Evolutionary conservation across 2,329 filamentous ascomycete species (phyloP), one percentile per base, ranked within the genome.

Genomic region (Lasiodiplodia hormozganensis): DNA sequence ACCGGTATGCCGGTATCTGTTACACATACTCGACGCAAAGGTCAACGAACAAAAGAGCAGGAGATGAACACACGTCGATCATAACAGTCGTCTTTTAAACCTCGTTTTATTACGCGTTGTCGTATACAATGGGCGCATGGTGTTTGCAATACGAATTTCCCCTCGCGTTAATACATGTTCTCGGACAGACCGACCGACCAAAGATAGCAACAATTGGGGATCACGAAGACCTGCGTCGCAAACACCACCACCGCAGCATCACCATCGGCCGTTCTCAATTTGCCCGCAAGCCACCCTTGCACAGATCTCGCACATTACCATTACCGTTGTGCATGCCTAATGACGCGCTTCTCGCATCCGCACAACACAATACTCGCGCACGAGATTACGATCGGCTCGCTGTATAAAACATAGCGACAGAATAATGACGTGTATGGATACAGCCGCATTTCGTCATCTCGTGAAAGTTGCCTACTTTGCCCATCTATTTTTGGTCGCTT

Each of bases 151-250:
- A 62, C 43, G 58, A 62, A n/a, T 47, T 11, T 11, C 18, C n/a
- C 40, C 16, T 34, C 58, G 58, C 40, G 58, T 23, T 34, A 14
- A 34, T 62, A 51, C 40, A 51, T 40, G 31, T 40, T 34, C 23
- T 62, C 40, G 58, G 58, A 47, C 58, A 62, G 18, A 31, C 36
- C 56, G 57, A 62, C 57, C 57, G 57, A 49, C 57, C 58, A 47
- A 49, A 62, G 25, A 62, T 23, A 62, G 58, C 31, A 51, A 36
- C 16, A 23, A 21, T 25, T 34, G 36, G 36, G 28, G 21, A 60
- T 47, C 57, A 31, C 25, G 38, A 49, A 43, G 28, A 34, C 31
- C 31, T 34, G 31, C 7, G 31, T 10, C 21, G 56, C 34, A 34
- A 16, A 21, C 25, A 47, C 18, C 40, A 47, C 36, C 57, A 60